A percentile compares a stretch with the other conserved stretches of the same genome.
Evolutionary conservation across 495 filamentous ascomycete species (phyloP).

Genomic region (Cercophora scortea): DNA sequence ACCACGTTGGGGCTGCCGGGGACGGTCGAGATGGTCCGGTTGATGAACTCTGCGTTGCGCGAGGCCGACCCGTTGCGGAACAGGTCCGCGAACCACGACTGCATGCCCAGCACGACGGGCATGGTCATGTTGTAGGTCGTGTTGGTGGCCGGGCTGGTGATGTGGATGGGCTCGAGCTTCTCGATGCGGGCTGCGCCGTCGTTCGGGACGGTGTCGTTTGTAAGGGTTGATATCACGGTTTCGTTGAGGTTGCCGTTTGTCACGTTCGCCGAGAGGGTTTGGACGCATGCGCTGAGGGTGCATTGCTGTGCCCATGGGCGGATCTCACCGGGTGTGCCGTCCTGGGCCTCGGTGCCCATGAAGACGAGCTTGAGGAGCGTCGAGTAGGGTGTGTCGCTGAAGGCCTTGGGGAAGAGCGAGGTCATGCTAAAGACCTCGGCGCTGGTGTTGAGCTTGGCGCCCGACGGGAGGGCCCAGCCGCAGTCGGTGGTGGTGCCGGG

Average conservation of each 20-base stretch:
- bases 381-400: constrained; percentile 13
- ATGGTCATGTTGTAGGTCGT: constrained; percentile 1
- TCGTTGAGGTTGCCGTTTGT: constrained; percentile 11
- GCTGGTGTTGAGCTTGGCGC: constrained; percentile 9
- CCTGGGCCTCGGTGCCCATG: constrained; percentile 15
- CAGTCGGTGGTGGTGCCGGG: background rate
- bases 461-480: constrained; percentile 18
- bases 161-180: background rate
- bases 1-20: constrained; percentile 6
- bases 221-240: background rate
- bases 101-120: constrained; percentile 9
- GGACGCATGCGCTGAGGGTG: constrained; percentile 10
- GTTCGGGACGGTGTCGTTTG: constrained; percentile 8
- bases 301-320: constrained; percentile 18
- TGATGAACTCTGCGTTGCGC: constrained; percentile 4
- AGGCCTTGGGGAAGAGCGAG: constrained; percentile 12
- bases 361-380: constrained; percentile 22
- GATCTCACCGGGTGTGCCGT: background rate
- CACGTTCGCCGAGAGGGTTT: constrained; percentile 5
- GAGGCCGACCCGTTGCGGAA: constrained; percentile 14
- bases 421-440: constrained; percentile 20
- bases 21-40: constrained; percentile 5
- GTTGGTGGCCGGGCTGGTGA: constrained; percentile 5
- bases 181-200: background rate
- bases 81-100: constrained; percentile 11